These are phyloP conservation scores for Fusarium tuaranense DNA, from an alignment of 2,329 filamentous ascomycete species.

Conservation along the genomic window DNA sequence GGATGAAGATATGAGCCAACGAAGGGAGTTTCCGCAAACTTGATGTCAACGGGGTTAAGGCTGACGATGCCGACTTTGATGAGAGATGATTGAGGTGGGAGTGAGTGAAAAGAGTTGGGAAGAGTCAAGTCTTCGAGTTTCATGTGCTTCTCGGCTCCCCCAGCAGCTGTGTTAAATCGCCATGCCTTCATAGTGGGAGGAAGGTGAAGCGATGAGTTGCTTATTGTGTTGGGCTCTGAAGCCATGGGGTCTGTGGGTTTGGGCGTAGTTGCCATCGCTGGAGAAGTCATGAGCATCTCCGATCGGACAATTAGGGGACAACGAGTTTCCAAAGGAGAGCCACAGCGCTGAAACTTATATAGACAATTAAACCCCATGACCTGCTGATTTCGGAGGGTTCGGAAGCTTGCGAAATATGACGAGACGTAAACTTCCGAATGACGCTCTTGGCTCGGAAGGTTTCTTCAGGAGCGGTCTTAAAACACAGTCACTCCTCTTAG, in stretches of 20 bases:
- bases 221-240: not conserved
- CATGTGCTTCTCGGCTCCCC: not conserved
- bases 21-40: not conserved
- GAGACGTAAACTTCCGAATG: not conserved
- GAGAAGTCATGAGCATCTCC: not conserved
- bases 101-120: not conserved
- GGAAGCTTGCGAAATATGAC: not conserved
- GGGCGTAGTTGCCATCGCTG: not conserved
- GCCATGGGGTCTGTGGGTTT: not conserved
- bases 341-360: not conserved
- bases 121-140: not conserved
- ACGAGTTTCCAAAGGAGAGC: too few species aligned
- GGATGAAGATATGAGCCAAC: not conserved
- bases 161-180: not conserved
- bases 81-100: not conserved
- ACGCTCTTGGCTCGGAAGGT: not conserved
- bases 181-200: not conserved
- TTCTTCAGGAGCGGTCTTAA: not conserved
- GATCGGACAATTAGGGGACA: too few species aligned
- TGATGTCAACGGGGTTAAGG: not conserved
- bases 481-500: not conserved
- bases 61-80: not conserved
- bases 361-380: not conserved
- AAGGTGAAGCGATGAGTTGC: fast-evolving
- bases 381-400: not conserved